Evolutionary conservation across 2,329 filamentous ascomycete genomes (phyloP), one percentile per base, ranked within the genome.

Genomic region (Colletotrichum sp.): DNA sequence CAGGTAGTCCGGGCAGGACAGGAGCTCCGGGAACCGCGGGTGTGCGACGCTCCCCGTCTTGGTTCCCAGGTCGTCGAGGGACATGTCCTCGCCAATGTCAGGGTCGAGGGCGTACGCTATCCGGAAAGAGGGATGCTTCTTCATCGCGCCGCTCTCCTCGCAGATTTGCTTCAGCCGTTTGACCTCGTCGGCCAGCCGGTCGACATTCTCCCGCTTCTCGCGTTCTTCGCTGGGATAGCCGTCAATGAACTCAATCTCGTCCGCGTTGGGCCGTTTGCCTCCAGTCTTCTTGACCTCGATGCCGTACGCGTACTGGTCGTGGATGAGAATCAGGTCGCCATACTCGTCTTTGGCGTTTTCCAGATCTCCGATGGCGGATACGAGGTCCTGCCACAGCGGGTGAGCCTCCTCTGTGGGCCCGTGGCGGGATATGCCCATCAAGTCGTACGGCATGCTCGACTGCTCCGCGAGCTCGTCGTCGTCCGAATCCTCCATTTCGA

Each of bases 1-100:
- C 1, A 89, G 73, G 69, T 91, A 85, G 26, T 85, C 83, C 2
- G 88, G 88, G 60, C 88, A 88, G 8, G 87, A 87, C n/a, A 90
- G 81, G 9, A 91, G 82, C 30, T 86, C 81, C 9, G 87, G 82
- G 68, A 89, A 90, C 10, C 79, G 78, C 9, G 83, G 78, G 77
- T 89, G 85, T 9, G 83, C 83, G 7, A 89, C 80, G 12, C 78
- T 82, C 77, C 34, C 64, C 64, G 79, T 73, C 12, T 81, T 72
- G 6, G 82, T 82, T 5, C 71, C 36, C 3, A 76, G 78, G 18
- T 83, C 81, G 16, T 83, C 82, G 26, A 90, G 83, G 24, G 83
- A 80, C 70, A 89, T 83, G 66, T 88, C 87, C 32, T 87, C 86
- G 58, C 83, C 83, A 26, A 80, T 77, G 15, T 82, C 80, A 1